Conservation (phyloP, 2,329 filamentous ascomycete species). For the Fusarium gaditjirri region DNA sequence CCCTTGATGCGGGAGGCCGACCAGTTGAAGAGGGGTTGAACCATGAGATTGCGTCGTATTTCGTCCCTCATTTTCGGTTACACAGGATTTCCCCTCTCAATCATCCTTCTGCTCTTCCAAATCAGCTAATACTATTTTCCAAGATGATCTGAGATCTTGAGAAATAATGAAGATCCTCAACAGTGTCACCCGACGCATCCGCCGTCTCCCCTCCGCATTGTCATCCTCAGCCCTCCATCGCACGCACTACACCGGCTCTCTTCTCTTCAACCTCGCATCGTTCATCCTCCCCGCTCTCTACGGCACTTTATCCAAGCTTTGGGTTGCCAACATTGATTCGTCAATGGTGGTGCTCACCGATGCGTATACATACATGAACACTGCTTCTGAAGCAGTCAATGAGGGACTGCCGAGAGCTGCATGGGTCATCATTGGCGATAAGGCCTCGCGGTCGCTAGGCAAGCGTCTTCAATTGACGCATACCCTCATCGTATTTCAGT, state of each 20-base stretch:
- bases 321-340: constrained; percentile 75
- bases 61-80: background rate
- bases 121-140: accelerated
- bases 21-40: background rate
- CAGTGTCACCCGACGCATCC: background rate
- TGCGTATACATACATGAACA: constrained; percentile 75
- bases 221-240: constrained; percentile 23
- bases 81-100: background rate
- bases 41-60: background rate
- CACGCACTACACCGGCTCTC: constrained; percentile 62
- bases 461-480: constrained; percentile 69
- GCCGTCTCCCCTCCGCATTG: background rate
- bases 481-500: constrained; percentile 71
- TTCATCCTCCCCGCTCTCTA: constrained; percentile 76
- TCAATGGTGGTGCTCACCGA: constrained; percentile 54
- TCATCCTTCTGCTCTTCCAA: accelerated
- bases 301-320: constrained; percentile 73
- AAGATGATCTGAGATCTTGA: accelerated
- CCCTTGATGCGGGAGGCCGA: constrained; percentile 29
- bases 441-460: constrained; percentile 59
- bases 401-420: constrained; percentile 76
- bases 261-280: constrained; percentile 70
- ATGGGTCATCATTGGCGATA: constrained; percentile 76
- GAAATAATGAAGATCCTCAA: constrained; percentile 5
- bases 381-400: constrained; percentile 75